Conservation (phyloP, 139 green algal species). For the Volvox africanus region DNA sequence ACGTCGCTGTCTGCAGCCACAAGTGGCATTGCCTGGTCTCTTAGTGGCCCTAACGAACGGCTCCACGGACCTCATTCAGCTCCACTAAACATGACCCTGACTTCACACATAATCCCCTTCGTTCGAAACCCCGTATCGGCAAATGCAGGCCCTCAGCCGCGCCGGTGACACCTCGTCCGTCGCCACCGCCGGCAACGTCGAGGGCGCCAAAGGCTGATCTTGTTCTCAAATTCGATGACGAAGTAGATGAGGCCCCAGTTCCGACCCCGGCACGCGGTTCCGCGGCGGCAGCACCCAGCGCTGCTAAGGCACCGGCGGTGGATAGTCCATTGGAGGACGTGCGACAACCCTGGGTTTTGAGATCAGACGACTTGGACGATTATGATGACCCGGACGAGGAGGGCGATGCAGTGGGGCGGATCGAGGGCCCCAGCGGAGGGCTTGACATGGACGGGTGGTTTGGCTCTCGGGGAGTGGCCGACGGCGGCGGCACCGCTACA, state of each 20-base stretch:
- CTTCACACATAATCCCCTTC: no score
- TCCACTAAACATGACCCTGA: no score
- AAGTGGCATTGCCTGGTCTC: no score
- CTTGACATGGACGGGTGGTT: slow-evolving; percentile 40
- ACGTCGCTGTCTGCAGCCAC: no score
- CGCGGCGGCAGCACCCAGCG: neutral
- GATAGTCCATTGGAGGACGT: no score
- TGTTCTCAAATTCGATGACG: neutral
- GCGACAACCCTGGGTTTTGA: neutral
- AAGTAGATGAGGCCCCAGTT: neutral
- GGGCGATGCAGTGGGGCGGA: neutral
- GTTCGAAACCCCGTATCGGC: no score
- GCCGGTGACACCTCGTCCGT: neutral
- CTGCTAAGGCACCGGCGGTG: neutral
- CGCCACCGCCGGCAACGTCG: neutral
- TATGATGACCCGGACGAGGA: neutral
- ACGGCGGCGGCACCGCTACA: neutral
- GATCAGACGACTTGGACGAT: neutral
- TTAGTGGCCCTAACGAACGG: no score
- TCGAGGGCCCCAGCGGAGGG: neutral
- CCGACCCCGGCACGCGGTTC: neutral
- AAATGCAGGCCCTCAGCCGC: neutral
- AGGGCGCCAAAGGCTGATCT: neutral
- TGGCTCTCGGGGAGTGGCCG: neutral
- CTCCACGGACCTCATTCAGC: no score